Evolutionary conservation across 2,329 filamentous ascomycete genomes (phyloP).

Genomic region (Escovopsis weberi): DNA sequence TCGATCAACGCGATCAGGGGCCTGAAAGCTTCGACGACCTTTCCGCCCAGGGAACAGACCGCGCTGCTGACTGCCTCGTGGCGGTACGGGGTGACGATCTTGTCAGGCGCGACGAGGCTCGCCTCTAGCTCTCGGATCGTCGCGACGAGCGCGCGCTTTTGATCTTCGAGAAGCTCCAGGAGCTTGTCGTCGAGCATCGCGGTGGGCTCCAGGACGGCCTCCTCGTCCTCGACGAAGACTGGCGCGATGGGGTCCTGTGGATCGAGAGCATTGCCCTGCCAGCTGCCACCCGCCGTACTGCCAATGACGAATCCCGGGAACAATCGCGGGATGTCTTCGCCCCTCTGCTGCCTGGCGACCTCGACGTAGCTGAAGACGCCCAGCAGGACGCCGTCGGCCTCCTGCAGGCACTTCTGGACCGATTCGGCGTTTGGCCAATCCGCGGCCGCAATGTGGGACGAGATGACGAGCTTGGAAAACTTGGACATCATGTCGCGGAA

Average conservation of each 20-base stretch:
- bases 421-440: constrained; percentile 94
- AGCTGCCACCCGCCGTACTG: constrained; percentile 70
- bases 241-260: constrained; percentile 60
- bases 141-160: constrained; percentile 72
- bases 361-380: constrained; percentile 96
- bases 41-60: constrained; percentile 63
- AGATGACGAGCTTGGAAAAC: constrained; percentile 97
- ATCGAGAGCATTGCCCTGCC: constrained; percentile 59
- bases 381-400: constrained; percentile 90
- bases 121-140: constrained; percentile 81
- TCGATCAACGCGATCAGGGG: constrained; percentile 84
- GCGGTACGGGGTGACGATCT: constrained; percentile 62
- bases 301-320: constrained; percentile 88
- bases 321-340: constrained; percentile 83
- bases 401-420: constrained; percentile 85
- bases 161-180: constrained; percentile 70
- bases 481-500: constrained; percentile 99
- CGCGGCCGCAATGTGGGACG: constrained; percentile 90
- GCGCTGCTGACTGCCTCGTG: constrained; percentile 73
- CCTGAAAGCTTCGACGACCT: constrained; percentile 76
- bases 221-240: constrained; percentile 75
- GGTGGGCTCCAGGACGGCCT: constrained; percentile 56
- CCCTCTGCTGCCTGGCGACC: constrained; percentile 81
- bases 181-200: constrained; percentile 61
- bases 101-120: constrained; percentile 61